phyloP scores from a whole-genome alignment of 1,284 basidiomycete genomes.

The Chiua sp. region DNA sequence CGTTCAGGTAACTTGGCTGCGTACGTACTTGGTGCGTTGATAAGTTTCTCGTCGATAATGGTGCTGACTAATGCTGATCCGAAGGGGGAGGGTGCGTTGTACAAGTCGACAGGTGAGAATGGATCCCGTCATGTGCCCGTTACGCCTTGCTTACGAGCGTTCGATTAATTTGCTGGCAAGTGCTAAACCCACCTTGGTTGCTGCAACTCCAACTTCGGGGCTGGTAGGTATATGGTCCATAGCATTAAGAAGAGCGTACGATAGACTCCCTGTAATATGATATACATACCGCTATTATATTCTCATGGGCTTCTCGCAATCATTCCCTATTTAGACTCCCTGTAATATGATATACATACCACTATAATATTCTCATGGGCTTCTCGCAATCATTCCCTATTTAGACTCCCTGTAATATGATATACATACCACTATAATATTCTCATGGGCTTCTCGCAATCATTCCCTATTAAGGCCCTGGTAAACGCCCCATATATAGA shows the following conservation, averaged over 20 bases:
- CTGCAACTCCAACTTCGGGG: no score
- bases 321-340: conserved; percentile 32
- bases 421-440: conserved; percentile 50
- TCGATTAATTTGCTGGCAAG: no score
- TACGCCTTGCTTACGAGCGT: conserved; percentile 43
- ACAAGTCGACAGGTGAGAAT: conserved; percentile 89
- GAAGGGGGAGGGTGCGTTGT: conserved; percentile 90
- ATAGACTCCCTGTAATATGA: conserved; percentile 52
- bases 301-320: conserved; percentile 36
- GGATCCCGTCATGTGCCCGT: conserved; percentile 34
- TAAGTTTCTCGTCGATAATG: conserved; percentile 40
- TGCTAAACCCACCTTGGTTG: no score
- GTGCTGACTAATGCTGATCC: conserved; percentile 33
- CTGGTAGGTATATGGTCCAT: no score
- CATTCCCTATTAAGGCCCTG: conserved; percentile 2
- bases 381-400: conserved; percentile 10
- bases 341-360: conserved; percentile 54
- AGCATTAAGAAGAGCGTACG: conserved; percentile 77
- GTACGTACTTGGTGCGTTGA: conserved; percentile 87
- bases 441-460: conserved; percentile 36
- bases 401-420: conserved; percentile 50
- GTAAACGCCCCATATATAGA: not conserved
- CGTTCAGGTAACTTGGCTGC: conserved; percentile 98
- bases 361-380: conserved; percentile 49
- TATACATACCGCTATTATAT: conserved; percentile 50